Evolutionary conservation across 2,329 filamentous ascomycete species (phyloP).

Genomic region (Fonsecaea pedrosoi): DNA sequence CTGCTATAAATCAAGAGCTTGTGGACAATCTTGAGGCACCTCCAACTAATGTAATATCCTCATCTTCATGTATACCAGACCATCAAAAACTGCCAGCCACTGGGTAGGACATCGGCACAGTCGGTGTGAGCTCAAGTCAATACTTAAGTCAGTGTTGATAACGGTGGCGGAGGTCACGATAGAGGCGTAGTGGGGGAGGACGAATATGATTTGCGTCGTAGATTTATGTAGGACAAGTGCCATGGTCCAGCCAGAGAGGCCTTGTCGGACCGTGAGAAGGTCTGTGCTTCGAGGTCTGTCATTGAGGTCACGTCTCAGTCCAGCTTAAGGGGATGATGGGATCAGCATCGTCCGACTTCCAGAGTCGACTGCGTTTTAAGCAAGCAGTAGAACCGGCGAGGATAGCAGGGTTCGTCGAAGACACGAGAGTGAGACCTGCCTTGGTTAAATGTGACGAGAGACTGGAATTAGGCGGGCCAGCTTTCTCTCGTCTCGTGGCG

Average conservation of each 20-base stretch:
- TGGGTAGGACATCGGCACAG: not conserved
- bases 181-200: slow-evolving; percentile 72
- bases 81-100: not conserved
- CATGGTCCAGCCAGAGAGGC: not conserved
- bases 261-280: no score
- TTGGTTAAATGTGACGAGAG: slow-evolving; percentile 74
- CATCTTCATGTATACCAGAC: not conserved
- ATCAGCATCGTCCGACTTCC: slow-evolving; percentile 15
- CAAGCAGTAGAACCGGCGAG: slow-evolving; percentile 26
- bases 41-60: not conserved
- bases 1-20: no score
- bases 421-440: slow-evolving; percentile 67
- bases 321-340: not conserved
- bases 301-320: not conserved
- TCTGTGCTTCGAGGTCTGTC: not conserved
- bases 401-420: slow-evolving; percentile 61
- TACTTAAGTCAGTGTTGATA: not conserved
- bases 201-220: slow-evolving; percentile 47
- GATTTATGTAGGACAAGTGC: not conserved
- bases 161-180: slow-evolving; percentile 59
- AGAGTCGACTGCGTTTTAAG: slow-evolving; percentile 23
- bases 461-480: slow-evolving; percentile 73
- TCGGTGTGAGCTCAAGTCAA: not conserved
- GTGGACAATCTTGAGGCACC: not conserved
- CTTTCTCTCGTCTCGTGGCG: slow-evolving; percentile 25